These are phyloP conservation scores for Gynostemma pentaphyllum DNA, from an alignment of 306 rosid genomes.

Conservation along the genomic window DNA sequence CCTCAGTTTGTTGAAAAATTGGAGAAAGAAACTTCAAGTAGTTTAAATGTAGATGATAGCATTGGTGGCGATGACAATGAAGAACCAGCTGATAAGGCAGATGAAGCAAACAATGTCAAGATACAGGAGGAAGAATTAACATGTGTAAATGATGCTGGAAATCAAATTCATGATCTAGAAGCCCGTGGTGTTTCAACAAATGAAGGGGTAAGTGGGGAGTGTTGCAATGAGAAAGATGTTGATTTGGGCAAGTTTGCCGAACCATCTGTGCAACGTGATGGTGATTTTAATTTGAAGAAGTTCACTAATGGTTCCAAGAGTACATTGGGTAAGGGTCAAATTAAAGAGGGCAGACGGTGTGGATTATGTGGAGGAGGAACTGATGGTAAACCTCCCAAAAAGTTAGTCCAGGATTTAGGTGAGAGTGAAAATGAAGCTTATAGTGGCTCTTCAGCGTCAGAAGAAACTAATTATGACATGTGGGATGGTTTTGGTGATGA, in stretches of 20 bases:
- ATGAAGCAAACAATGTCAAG: constrained; percentile 17
- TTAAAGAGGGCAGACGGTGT: constrained; percentile 82
- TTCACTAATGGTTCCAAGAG: constrained; percentile 21
- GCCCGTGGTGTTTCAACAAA: constrained; percentile 19
- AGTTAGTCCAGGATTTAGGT: constrained; percentile 52
- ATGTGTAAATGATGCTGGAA: constrained; percentile 25
- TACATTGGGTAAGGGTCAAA: constrained; percentile 28
- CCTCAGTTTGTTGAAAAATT: constrained; percentile 10
- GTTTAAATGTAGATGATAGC: constrained; percentile 28
- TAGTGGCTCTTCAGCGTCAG: constrained; percentile 73
- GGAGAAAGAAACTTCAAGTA: constrained; percentile 19
- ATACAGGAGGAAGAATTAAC: constrained; percentile 33
- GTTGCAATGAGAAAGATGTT: constrained; percentile 23
- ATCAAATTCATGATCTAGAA: constrained; percentile 27
- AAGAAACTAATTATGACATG: constrained; percentile 66
- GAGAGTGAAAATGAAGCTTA: constrained; percentile 80
- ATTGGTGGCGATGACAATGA: constrained; percentile 18
- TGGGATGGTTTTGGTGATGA: constrained; percentile 98
- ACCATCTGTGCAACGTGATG: constrained; percentile 21
- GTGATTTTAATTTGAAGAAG: constrained; percentile 17
- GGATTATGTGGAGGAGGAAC: constrained; percentile 94
- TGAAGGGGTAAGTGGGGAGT: constrained; percentile 30
- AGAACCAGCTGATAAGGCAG: constrained; percentile 6
- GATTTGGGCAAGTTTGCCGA: constrained; percentile 20
- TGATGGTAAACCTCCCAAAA: constrained; percentile 82